Conservation (phyloP, 2,329 filamentous ascomycete genomes). For the Rutstroemia sp. region DNA sequence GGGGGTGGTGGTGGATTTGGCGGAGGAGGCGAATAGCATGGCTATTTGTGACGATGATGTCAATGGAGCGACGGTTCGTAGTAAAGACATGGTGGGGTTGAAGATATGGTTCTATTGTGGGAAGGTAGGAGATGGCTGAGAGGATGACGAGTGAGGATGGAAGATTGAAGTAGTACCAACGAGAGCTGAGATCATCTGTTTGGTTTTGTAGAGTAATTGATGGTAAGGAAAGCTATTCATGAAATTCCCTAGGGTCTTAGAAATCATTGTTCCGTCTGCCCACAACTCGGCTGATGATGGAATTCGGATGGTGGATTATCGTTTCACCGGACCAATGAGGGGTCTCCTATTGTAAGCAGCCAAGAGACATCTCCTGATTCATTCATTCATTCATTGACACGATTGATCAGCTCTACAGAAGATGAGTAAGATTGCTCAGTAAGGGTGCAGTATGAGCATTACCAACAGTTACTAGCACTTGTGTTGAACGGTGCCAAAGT, state of each 20-base stretch:
- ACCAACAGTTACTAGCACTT: not conserved
- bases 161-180: not conserved
- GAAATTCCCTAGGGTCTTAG: not conserved
- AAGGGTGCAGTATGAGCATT: not conserved
- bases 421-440: not conserved
- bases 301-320: not conserved
- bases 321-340: constrained; percentile 2
- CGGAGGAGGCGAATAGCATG: constrained; percentile 25
- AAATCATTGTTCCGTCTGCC: constrained; percentile 4
- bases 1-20: constrained; percentile 25
- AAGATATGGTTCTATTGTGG: not conserved
- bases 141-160: not conserved
- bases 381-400: not conserved
- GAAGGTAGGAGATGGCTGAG: not conserved
- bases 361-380: not conserved
- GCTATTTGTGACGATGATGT: constrained; percentile 25
- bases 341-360: constrained; percentile 4
- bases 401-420: not conserved
- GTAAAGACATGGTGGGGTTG: constrained; percentile 23
- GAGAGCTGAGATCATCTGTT: not conserved
- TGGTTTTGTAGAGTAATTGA: not conserved
- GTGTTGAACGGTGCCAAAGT: too few relatives aligned
- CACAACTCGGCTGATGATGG: constrained; percentile 2
- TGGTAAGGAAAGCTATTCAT: not conserved
- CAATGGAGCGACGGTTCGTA: constrained; percentile 25